Percentiles rank a stretch among this genome's conserved stretches.
phyloP scores from a whole-genome alignment of 139 green algal species.

The Tetraselmis striata region DNA sequence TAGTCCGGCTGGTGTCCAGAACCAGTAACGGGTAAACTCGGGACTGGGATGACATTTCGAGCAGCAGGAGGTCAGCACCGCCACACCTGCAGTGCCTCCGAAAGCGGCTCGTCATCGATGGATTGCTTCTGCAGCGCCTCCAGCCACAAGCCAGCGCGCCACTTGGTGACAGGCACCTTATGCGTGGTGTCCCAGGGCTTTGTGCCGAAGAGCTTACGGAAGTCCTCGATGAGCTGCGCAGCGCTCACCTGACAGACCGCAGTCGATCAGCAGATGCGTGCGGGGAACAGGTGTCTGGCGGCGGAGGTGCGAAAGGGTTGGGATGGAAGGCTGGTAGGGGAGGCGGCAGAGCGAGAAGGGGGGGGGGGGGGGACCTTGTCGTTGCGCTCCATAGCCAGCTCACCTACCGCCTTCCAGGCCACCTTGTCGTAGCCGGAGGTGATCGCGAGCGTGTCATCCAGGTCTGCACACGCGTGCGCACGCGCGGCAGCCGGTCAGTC shows the following conservation, averaged over 20 bases:
- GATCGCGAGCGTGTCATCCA: conserved; percentile 37
- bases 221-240: conserved; percentile 13
- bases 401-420: conserved; percentile 14
- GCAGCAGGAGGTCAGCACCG: neutral
- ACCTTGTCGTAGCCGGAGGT: conserved; percentile 21
- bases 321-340: too few species aligned
- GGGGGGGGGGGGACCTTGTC: too few species aligned
- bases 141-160: conserved; percentile 27
- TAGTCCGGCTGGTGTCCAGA: too few species aligned
- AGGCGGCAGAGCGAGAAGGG: too few species aligned
- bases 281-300: too few species aligned
- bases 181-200: conserved; percentile 29
- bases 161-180: conserved; percentile 30
- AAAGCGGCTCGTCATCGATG: neutral
- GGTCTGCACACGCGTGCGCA: conserved; percentile 2
- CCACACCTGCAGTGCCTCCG: conserved; percentile 16
- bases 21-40: too few species aligned
- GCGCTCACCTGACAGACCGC: conserved; percentile 2
- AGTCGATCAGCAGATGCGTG: too few species aligned
- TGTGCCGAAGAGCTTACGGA: conserved; percentile 13
- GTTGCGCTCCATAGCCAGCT: conserved; percentile 16
- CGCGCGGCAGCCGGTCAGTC: neutral
- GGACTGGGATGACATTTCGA: too few species aligned
- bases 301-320: too few species aligned
- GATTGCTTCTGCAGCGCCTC: conserved; percentile 14